These are phyloP conservation scores for Mycosarcoma mackinlayi DNA, from an alignment of 1,284 basidiomycete species.

Conservation along the genomic window DNA sequence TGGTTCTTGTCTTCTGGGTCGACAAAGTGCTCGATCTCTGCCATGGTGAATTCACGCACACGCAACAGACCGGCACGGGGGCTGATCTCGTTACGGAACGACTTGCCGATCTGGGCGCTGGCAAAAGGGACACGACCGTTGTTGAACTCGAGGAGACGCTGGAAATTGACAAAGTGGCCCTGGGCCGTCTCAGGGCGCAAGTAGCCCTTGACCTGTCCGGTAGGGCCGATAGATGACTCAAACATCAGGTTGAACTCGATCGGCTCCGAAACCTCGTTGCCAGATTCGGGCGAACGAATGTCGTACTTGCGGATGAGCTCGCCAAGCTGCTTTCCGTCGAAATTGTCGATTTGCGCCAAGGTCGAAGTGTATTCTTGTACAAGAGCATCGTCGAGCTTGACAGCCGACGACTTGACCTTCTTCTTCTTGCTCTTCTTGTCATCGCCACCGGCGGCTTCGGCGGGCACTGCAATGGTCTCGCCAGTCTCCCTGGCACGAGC, in stretches of 20 bases:
- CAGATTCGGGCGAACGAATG: constrained; percentile 90
- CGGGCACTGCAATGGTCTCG: constrained; percentile 18
- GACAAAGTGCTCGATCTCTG: constrained; percentile 98
- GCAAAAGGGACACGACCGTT: constrained; percentile 96
- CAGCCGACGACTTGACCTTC: constrained; percentile 78
- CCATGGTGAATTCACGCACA: constrained; percentile 99
- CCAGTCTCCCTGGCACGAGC: constrained; percentile 75
- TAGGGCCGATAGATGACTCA: constrained; percentile 94
- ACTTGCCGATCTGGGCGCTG: constrained; percentile 93
- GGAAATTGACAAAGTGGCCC: constrained; percentile 99
- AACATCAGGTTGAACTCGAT: constrained; percentile 99
- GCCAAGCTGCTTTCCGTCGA: constrained; percentile 87
- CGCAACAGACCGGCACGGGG: constrained; percentile 94
- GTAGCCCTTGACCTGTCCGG: constrained; percentile 94
- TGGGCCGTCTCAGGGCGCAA: constrained; percentile 98
- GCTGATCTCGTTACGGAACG: constrained; percentile 98
- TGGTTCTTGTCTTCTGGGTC: constrained; percentile 94
- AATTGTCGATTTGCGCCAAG: constrained; percentile 96
- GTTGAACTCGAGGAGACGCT: constrained; percentile 95
- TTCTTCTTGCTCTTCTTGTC: constrained; percentile 81
- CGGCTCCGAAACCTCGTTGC: constrained; percentile 90
- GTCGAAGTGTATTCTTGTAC: constrained; percentile 83
- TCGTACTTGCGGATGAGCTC: constrained; percentile 84
- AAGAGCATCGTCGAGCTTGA: constrained; percentile 81
- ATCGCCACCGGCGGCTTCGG: constrained; percentile 61